Base-by-base conservation (phyloP, 2,329 filamentous ascomycete species). In the Diaporthe aspalathi region DNA sequence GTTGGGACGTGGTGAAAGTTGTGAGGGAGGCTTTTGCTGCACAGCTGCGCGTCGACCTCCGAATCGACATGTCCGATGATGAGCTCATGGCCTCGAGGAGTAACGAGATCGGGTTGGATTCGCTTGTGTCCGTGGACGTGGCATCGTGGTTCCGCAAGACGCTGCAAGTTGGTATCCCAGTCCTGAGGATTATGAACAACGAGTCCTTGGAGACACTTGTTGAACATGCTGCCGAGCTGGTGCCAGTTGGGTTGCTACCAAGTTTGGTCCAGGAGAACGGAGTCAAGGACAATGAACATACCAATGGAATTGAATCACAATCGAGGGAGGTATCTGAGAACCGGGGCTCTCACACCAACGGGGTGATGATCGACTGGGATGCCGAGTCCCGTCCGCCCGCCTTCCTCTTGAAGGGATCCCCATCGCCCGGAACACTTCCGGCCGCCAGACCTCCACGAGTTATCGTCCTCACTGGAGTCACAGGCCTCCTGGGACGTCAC, bases 131-230 rank as follows among this genome's bases (percentile, higher is more conserved):
- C 4, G 74, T 76, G 16, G 72, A 74, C 81, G 82, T 82, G 6
- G 80, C 84, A 1, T 77, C 80, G 7, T 87, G 85, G 85, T 85
- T 86, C 70, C 50, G 81, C 24, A 84, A 84, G 67, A 76, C 82
- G 40, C 43, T 86, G 0, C 70, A 80, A 0, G 76, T 81, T 1
- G 81, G 85, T 60, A 77, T 86, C 2, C 81, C 84, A 0, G 81
- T 86, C 0, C 74, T 86, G 6, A 83, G 83, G 69, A 78, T 87
- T 24, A 73, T 85, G 20, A 75, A 76, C 0, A 57, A 32, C 5
- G 45, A 22, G 5, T 47, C 54, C 9, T 14, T 71, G 20, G n/a
- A 14, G 17, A 38, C 53, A 24, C 65, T 45, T 16, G 45, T 62
- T 5, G 16, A 63, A 9, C 5, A 17, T 14, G 57, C 38, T 6